phyloP scores from a whole-genome alignment of 768 basidiomycete genomes.

The Chalciporus piperatus region DNA sequence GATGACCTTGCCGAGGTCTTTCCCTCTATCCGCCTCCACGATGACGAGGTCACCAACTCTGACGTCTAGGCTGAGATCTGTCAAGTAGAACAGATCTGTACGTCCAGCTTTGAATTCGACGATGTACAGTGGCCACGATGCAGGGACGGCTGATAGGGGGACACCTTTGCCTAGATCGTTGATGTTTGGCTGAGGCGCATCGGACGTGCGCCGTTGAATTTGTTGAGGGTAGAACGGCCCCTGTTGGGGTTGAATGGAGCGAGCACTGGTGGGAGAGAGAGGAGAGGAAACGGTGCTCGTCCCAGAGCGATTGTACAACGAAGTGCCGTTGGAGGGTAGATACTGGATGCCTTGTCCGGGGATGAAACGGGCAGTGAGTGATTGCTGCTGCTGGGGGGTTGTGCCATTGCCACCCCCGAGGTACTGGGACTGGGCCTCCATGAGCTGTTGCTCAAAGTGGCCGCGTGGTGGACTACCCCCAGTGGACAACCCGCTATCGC shows the following conservation, averaged over 20 bases:
- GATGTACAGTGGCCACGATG: constrained; percentile 89
- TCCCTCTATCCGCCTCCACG: constrained; percentile 94
- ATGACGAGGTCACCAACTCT: constrained; percentile 90
- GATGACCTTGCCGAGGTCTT: constrained; percentile 88
- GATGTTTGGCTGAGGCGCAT: constrained; percentile 34
- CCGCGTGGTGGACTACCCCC: constrained; percentile 49
- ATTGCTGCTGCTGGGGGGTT: constrained; percentile 23
- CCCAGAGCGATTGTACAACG: constrained; percentile 39
- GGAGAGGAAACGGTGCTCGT: constrained; percentile 46
- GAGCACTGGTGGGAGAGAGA: constrained; percentile 47
- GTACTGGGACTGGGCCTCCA: constrained; percentile 41
- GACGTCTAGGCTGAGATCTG: constrained; percentile 62
- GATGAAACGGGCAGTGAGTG: constrained; percentile 58
- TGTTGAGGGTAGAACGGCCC: constrained; percentile 29
- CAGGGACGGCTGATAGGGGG: constrained; percentile 77
- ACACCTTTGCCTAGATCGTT: constrained; percentile 84
- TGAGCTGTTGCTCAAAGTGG: constrained; percentile 46
- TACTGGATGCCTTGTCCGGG: constrained; percentile 67
- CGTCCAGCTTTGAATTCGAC: constrained; percentile 98
- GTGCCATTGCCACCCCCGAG: constrained; percentile 20
- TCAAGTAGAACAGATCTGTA: constrained; percentile 91
- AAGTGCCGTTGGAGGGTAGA: constrained; percentile 34
- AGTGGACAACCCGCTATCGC: constrained; percentile 54
- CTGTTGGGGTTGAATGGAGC: constrained; percentile 30
- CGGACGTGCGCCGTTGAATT: constrained; percentile 39